Base-by-base conservation (phyloP, 2,329 filamentous ascomycete species). In the Xylaria sp. region DNA sequence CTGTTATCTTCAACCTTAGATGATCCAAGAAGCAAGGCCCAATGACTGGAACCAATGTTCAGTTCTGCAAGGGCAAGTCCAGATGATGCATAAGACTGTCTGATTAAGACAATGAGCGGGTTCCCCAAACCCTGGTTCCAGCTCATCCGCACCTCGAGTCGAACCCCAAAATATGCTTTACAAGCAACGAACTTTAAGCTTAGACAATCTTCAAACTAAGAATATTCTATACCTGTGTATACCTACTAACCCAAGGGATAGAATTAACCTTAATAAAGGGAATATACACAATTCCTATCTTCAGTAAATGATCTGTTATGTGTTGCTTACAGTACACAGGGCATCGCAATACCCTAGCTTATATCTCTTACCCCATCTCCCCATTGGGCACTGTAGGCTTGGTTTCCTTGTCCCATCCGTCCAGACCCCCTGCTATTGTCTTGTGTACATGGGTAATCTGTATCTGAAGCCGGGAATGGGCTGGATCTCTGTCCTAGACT, bases 51-150 rank as follows among this genome's bases (percentile, higher is more conserved):
- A 38, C 36, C 10, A 40, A 42, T 38, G 36, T 38, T 11, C 10
- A 38, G 10, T 13, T 38, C 23, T 23, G 23, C 23, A 23, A 23
- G 23, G 23, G 23, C 23, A 23, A 23, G 23, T 23, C 23, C 23
- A 23, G 23, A 23, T 23, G 23, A 23, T 23, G 23, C 23, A 23
- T 20, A 42, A 48, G 65, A 67, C 65, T n/a, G 65, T 63, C 59
- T 4, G 36, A 54, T 54, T 67, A 67, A 59, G 62, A 56, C 26
- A 33, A 13, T 13, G 20, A 6, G 11, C 31, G 46, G 33, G 20
- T 48, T 48, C 44, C 53, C 54, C 65, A 63, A 38, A 17, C 28
- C 59, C 44, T 58, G 36, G 51, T 63, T 40, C 44, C 17, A 64
- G 44, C 42, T 53, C 42, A 58, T 46, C 63, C 56, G 40, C 53